A percentile compares a stretch with the other conserved stretches of the same genome.
phyloP scores from a whole-genome alignment of 1,284 basidiomycete species.

The Ustilago xerochloae region DNA sequence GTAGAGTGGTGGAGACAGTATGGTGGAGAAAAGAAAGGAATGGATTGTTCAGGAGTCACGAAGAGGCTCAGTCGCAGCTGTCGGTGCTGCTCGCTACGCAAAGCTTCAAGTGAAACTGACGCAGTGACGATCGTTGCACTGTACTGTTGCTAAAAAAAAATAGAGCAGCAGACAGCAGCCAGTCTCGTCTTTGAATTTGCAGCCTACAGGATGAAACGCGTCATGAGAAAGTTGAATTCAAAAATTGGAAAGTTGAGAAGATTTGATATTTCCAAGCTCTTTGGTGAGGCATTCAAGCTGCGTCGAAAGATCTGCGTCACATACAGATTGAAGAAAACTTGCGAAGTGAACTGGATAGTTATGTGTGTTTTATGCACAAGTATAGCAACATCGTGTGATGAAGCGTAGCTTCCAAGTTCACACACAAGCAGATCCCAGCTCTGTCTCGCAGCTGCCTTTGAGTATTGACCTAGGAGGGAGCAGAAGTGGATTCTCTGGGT shows the following conservation, averaged over 20 bases:
- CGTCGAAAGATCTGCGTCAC: constrained; percentile 2
- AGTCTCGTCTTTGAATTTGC: background rate
- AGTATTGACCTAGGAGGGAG: too few relatives aligned
- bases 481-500: too few relatives aligned
- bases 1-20: constrained; percentile 1
- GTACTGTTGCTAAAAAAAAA: background rate
- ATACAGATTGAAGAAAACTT: background rate
- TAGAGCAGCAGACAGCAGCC: background rate
- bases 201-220: background rate
- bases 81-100: too few relatives aligned
- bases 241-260: background rate
- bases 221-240: background rate
- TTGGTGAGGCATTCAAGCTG: too few relatives aligned
- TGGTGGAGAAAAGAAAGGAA: background rate
- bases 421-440: too few relatives aligned
- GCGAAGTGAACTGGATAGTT: background rate
- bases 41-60: background rate
- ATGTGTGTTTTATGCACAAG: too few relatives aligned
- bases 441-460: too few relatives aligned
- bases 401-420: too few relatives aligned
- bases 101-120: background rate
- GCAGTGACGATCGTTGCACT: constrained; percentile 5
- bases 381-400: too few relatives aligned
- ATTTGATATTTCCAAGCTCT: too few relatives aligned
- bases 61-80: too few relatives aligned